Conservation (phyloP, 2,329 filamentous ascomycete species). For the Stromatinia cepivora region DNA sequence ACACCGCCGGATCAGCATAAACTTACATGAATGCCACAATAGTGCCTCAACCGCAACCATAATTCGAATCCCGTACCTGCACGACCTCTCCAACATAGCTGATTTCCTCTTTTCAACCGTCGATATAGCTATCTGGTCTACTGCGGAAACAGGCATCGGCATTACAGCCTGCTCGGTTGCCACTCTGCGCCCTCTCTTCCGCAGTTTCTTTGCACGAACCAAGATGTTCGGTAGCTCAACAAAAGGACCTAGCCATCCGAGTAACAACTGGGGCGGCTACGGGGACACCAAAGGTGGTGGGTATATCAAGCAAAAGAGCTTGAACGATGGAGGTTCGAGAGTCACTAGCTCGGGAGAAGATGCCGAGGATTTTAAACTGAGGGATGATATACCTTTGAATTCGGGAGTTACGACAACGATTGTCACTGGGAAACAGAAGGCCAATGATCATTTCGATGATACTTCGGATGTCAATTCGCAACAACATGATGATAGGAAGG, state of each 20-base stretch:
- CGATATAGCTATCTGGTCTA: conserved; percentile 47
- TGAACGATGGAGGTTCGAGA: not conserved
- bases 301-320: conserved; percentile 12
- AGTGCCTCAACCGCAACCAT: conserved; percentile 46
- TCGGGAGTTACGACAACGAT: not conserved
- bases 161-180: conserved; percentile 45
- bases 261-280: not conserved
- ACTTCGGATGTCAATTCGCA: not conserved
- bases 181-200: conserved; percentile 44
- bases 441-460: not conserved
- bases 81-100: conserved; percentile 40
- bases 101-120: conserved; percentile 46
- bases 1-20: not conserved
- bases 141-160: conserved; percentile 46
- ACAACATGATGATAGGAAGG: not conserved
- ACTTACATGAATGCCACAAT: not conserved
- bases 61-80: conserved; percentile 46
- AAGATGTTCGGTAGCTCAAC: conserved; percentile 8
- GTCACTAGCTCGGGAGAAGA: not conserved
- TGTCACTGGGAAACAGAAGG: not conserved
- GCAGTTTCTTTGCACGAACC: conserved; percentile 29
- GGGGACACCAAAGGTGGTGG: not conserved
- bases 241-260: not conserved
- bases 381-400: conserved; percentile 1
- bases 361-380: not conserved